Conservation (phyloP, 2,329 filamentous ascomycete genomes). For the Fusarium piperis region DNA sequence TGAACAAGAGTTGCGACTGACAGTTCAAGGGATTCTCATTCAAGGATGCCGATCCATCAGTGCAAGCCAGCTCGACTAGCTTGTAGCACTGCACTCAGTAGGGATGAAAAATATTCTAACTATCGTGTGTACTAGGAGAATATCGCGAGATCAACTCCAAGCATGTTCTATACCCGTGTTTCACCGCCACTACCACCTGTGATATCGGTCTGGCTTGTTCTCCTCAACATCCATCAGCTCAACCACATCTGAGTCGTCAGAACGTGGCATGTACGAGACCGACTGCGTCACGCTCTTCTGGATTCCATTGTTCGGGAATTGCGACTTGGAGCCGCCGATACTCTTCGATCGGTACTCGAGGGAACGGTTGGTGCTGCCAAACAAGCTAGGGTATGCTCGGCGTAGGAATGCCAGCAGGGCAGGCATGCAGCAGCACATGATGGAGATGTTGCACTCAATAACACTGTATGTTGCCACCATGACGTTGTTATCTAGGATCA, state of each 20-base stretch:
- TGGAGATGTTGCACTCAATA: not conserved
- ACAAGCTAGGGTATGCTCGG: not conserved
- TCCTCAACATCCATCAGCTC: conserved; percentile 2
- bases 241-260: not conserved
- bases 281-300: conserved; percentile 1
- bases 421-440: conserved; percentile 3
- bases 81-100: not conserved
- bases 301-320: not conserved
- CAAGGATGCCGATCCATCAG: not conserved
- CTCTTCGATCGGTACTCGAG: not conserved
- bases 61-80: not conserved
- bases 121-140: not conserved
- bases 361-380: conserved; percentile 3
- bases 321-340: not conserved
- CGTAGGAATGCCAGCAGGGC: not conserved
- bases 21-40: not conserved
- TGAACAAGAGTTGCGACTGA: not conserved
- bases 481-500: not conserved
- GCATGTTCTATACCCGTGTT: not conserved
- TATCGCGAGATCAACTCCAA: not conserved
- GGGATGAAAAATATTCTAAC: not conserved
- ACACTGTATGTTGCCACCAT: conserved; percentile 5
- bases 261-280: not conserved
- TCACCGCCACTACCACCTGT: not conserved
- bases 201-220: not conserved